Percentiles rank a stretch among this genome's conserved stretches.
Evolutionary conservation across 768 basidiomycete genomes (phyloP).

Genomic region (Kwoniella dendrophila): DNA sequence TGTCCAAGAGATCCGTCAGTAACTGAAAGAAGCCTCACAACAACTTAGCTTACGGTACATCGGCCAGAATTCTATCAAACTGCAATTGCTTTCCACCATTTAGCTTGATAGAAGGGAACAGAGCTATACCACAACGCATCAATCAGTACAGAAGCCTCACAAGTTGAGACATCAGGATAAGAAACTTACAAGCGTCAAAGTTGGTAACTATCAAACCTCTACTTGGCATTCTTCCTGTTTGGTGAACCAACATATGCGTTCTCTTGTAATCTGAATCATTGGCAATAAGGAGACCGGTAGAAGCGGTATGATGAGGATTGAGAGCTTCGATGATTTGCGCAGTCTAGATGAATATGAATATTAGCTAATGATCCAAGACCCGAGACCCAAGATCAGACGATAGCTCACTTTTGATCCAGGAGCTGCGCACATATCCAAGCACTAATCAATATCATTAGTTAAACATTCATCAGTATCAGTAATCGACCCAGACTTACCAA

Average conservation of each 20-base stretch:
- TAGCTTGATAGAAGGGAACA: slow-evolving; percentile 52
- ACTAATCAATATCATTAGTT: slow-evolving; percentile 29
- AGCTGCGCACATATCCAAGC: slow-evolving; percentile 95
- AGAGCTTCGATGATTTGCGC: slow-evolving; percentile 94
- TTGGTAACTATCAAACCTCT: slow-evolving; percentile 94
- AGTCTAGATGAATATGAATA: slow-evolving; percentile 63
- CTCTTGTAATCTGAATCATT: slow-evolving; percentile 95
- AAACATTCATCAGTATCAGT: neutral
- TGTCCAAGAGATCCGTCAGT: slow-evolving; percentile 9
- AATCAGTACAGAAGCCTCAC: neutral
- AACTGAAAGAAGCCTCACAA: neutral
- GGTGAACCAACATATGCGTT: slow-evolving; percentile 94
- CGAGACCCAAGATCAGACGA: neutral
- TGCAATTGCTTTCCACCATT: slow-evolving; percentile 60
- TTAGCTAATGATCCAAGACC: neutral
- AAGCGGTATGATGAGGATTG: slow-evolving; percentile 72
- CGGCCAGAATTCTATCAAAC: slow-evolving; percentile 92
- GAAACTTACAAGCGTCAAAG: slow-evolving; percentile 80
- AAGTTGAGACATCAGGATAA: slow-evolving; percentile 60
- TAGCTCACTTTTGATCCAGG: slow-evolving; percentile 84
- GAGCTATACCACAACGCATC: slow-evolving; percentile 42
- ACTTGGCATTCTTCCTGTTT: slow-evolving; percentile 88
- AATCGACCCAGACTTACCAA: slow-evolving; percentile 52
- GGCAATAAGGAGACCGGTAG: slow-evolving; percentile 84
- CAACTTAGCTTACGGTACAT: slow-evolving; percentile 71